A percentile compares a stretch with the other conserved stretches of the same genome.
Conservation (phyloP, 148 eudicot species). For the Linanthus parryae region DNA sequence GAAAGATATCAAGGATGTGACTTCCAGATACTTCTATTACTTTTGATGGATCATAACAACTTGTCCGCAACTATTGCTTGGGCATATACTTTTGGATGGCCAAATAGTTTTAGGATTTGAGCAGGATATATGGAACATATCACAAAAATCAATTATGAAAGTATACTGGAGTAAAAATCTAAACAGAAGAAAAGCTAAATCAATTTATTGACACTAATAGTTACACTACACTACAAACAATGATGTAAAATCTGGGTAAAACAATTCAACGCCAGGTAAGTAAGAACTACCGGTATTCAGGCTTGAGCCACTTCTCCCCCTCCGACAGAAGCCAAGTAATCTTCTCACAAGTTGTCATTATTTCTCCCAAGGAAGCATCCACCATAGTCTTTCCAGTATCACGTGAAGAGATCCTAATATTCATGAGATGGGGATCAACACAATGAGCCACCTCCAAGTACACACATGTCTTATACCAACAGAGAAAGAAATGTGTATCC, state of each 20-base stretch:
- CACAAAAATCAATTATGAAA: too few species aligned
- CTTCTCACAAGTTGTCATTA: slow-evolving; percentile 99
- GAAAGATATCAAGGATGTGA: neutral
- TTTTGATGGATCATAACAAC: neutral
- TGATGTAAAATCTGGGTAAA: too few species aligned
- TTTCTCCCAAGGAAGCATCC: slow-evolving; percentile 99
- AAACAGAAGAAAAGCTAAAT: neutral
- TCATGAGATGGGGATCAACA: slow-evolving; percentile 1
- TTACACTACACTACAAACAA: too few species aligned
- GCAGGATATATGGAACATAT: neutral
- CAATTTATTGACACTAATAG: neutral
- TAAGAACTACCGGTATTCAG: slow-evolving; percentile 73
- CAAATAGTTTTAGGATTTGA: neutral
- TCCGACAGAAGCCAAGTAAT: slow-evolving; percentile 94
- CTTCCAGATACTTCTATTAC: neutral
- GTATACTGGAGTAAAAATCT: too few species aligned
- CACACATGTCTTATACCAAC: too few species aligned
- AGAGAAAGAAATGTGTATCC: too few species aligned
- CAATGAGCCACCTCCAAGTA: neutral
- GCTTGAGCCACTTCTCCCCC: slow-evolving; percentile 97
- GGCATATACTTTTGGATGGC: neutral
- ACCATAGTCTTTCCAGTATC: slow-evolving; percentile 99
- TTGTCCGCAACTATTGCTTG: neutral
- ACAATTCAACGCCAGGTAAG: too few species aligned
- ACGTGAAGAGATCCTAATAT: slow-evolving; percentile 82